Evolutionary conservation across 164 flowering plant species (phyloP), one percentile per base, ranked within the genome.

Genomic region (Protea cynaroides): DNA sequence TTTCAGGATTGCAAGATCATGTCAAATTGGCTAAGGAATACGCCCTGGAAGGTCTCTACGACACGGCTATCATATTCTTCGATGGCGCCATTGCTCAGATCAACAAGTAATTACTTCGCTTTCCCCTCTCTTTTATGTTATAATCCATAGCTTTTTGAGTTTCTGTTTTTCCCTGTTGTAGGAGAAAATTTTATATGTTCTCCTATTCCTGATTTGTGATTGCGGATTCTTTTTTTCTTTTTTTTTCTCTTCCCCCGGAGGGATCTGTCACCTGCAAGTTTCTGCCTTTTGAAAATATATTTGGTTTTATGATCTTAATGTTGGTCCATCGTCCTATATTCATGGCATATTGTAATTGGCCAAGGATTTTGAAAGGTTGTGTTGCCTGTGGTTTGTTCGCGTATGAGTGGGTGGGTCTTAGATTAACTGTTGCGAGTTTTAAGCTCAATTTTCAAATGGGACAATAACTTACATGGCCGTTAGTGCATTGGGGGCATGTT

Each of bases 11-110:
- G 71, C 95, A 85, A 75, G 97, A 94, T 74, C 97, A 94, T 74
- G 71, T 94, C 73, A 91, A 88, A 65, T 73, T 95, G 71, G 99
- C 97, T 17, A 85, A 97, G 58, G 97, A 95, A 55, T 95, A 92
- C 63, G 97, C 97, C 0, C 67, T 87, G 1, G 99, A 95, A 76
- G 99, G 99, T 0, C 83, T 87, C 37, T 95, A 95, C 59, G 97
- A 95, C 61, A 88, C 99, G 37, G 78, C 99, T 12, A 70, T 95
- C 40, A 92, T 92, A 83, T 95, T 92, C 91, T 95, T 95, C 72
- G 99, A 95, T 69, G 99, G 97, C 61, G 96, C 92, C 76, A 80
- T 95, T 75, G 97, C 99, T 63, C 97, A 92, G 84, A 89, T 95
- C 84, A 92, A 95, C 85, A 92, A 87, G 99, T 95, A 82, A 43